A percentile compares a stretch with the other conserved stretches of the same genome.
Conservation (phyloP, 192 early-diverging fungal genomes). For the Backusella tarrabulga region DNA sequence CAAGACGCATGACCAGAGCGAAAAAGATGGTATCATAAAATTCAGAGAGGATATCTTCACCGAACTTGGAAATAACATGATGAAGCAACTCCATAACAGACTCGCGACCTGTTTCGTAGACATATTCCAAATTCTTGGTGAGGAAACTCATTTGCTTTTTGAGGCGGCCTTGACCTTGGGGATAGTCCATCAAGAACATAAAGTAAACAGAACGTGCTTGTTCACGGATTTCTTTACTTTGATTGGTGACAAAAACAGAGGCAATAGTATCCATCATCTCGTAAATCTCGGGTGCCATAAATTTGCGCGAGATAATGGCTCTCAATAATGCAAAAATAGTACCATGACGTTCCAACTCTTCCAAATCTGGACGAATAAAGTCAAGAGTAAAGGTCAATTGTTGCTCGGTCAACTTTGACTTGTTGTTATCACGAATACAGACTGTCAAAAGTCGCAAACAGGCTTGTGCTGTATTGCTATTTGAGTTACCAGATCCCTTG, state of each 20-base stretch:
- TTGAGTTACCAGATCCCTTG: constrained; percentile 55
- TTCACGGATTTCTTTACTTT: constrained; percentile 75
- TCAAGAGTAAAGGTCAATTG: constrained; percentile 81
- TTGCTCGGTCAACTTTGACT: constrained; percentile 62
- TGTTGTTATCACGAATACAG: constrained; percentile 74
- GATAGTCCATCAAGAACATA: constrained; percentile 95
- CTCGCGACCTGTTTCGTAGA: constrained; percentile 87
- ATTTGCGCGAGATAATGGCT: constrained; percentile 82
- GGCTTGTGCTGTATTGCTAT: constrained; percentile 70
- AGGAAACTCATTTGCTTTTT: constrained; percentile 85
- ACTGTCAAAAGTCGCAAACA: constrained; percentile 82
- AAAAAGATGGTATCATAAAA: constrained; percentile 85
- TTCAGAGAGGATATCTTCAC: constrained; percentile 70
- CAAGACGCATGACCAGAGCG: constrained; percentile 77
- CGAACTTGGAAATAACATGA: constrained; percentile 76
- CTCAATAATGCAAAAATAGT: constrained; percentile 86
- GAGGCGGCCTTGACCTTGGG: constrained; percentile 80
- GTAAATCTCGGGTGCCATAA: constrained; percentile 88
- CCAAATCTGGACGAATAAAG: constrained; percentile 84
- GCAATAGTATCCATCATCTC: constrained; percentile 87
- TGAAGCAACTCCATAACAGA: constrained; percentile 90
- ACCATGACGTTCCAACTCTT: constrained; percentile 81
- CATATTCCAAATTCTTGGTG: constrained; percentile 88
- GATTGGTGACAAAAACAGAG: constrained; percentile 85
- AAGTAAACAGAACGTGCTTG: constrained; percentile 79